Evolutionary conservation across 148 eudicot genomes (phyloP).

Genomic region (Rhododendron mucronatum): DNA sequence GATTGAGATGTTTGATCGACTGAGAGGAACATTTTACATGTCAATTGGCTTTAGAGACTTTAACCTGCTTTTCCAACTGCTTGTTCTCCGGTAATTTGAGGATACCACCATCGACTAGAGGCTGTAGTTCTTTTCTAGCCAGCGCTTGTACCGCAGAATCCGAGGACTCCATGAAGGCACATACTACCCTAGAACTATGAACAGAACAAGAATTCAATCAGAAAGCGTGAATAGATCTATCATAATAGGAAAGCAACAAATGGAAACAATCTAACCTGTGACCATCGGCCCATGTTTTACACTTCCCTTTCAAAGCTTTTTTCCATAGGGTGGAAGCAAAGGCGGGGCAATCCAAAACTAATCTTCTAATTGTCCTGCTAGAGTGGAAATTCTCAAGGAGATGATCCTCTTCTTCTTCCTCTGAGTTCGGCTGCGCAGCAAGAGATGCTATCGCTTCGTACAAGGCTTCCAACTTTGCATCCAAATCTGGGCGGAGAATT

Average conservation of each 20-base stretch:
- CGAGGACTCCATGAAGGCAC: constrained; percentile 66
- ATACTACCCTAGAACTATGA: constrained; percentile 63
- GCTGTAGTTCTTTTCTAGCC: constrained; percentile 67
- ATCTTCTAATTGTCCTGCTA: constrained; percentile 80
- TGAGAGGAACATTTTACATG: not conserved
- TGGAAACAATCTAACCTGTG: constrained; percentile 54
- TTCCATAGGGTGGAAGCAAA: constrained; percentile 80
- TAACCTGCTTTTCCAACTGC: constrained; percentile 18
- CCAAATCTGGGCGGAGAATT: constrained; percentile 59
- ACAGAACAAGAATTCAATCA: not conserved
- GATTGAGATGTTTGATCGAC: not conserved
- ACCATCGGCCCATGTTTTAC: constrained; percentile 67
- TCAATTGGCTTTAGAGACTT: not conserved
- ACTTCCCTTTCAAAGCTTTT: constrained; percentile 63
- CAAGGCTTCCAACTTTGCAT: constrained; percentile 47
- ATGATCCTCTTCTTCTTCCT: constrained; percentile 63
- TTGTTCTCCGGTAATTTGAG: constrained; percentile 48
- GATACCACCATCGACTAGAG: constrained; percentile 50
- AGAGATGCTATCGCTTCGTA: constrained; percentile 58
- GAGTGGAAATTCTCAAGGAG: constrained; percentile 79
- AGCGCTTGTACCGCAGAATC: constrained; percentile 42
- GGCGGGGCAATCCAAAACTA: constrained; percentile 68
- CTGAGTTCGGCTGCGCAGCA: constrained; percentile 58
- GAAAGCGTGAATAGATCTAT: not conserved
- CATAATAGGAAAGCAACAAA: not conserved